These are phyloP conservation scores for Hortaea sp. DNA, from an alignment of 2,329 filamentous ascomycete genomes.

Conservation along the genomic window DNA sequence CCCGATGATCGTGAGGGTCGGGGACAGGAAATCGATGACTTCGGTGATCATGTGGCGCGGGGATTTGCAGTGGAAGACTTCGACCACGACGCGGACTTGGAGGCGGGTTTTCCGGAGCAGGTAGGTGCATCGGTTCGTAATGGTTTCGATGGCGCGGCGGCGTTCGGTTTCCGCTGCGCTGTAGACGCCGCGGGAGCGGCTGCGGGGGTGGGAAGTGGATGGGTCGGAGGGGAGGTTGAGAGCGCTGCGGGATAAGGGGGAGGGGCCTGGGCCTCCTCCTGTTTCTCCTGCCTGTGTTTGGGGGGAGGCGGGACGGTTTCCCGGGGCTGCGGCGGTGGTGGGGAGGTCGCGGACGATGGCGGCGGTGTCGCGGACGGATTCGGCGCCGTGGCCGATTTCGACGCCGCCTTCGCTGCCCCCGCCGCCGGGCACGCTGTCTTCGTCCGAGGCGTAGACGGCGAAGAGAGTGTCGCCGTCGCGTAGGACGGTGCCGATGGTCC, in stretches of 20 bases:
- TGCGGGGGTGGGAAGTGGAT: constrained; percentile 11
- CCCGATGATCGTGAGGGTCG: constrained; percentile 86
- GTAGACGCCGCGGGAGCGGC: constrained; percentile 29
- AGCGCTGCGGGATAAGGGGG: constrained; percentile 17
- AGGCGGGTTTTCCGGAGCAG: constrained; percentile 81
- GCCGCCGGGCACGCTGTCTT: constrained; percentile 53
- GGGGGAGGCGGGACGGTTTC: constrained; percentile 6
- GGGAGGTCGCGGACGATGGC: constrained; percentile 58
- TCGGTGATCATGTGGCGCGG: constrained; percentile 93
- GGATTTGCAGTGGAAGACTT: constrained; percentile 97
- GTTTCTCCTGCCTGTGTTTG: neutral
- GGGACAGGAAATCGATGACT: constrained; percentile 86
- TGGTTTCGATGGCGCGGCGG: constrained; percentile 67
- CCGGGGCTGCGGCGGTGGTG: constrained; percentile 21
- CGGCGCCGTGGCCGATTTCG: constrained; percentile 60
- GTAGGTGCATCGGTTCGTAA: constrained; percentile 75
- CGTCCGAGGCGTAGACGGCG: constrained; percentile 86
- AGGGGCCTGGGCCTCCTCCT: constrained; percentile 16
- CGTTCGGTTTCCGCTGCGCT: constrained; percentile 63
- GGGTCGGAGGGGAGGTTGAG: constrained; percentile 1
- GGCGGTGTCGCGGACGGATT: constrained; percentile 65
- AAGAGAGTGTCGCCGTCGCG: constrained; percentile 90
- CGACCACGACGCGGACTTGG: constrained; percentile 86
- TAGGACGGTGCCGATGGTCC: constrained; percentile 92
- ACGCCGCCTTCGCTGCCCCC: constrained; percentile 36